These are phyloP conservation scores for Trypanosoma rangeli DNA, from an alignment of 208 protist genomes.

Conservation along the genomic window DNA sequence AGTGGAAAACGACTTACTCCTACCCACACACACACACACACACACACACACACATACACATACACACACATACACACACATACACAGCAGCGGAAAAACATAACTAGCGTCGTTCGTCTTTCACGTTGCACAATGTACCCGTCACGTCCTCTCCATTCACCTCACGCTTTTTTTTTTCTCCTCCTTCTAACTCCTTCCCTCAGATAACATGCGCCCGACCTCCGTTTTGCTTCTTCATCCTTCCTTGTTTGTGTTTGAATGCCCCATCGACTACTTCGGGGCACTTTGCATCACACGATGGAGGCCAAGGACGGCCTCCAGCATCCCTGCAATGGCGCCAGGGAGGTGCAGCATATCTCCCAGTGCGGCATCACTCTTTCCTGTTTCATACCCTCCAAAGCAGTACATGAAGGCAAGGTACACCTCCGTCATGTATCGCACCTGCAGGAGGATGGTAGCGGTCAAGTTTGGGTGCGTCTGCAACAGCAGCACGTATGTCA, in stretches of 20 bases:
- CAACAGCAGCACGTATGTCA: conserved; percentile 82
- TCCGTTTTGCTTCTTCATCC: conserved; percentile 1
- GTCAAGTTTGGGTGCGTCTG: conserved; percentile 72
- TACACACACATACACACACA: conserved; percentile 2
- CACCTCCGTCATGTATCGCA: conserved; percentile 76
- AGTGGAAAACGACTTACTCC: no score
- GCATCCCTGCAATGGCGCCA: conserved; percentile 61
- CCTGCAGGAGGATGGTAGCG: conserved; percentile 68
- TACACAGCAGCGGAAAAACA: conserved; percentile 3
- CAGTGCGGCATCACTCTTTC: conserved; percentile 55
- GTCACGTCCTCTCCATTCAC: not conserved
- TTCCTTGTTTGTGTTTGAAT: not conserved
- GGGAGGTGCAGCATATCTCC: conserved; percentile 48
- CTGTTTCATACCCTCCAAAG: conserved; percentile 70
- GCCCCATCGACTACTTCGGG: conserved; percentile 16
- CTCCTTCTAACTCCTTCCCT: not conserved
- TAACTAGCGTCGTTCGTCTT: not conserved
- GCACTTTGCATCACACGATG: conserved; percentile 75
- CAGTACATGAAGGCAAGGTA: conserved; percentile 83
- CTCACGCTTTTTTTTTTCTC: not conserved
- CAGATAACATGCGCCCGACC: not conserved
- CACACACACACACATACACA: conserved; percentile 7
- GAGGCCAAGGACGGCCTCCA: conserved; percentile 68
- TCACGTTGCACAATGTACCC: not conserved
- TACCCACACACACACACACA: no score